Evolutionary conservation across 1,284 basidiomycete genomes (phyloP).

Genomic region (Vanrija pseudolonga): DNA sequence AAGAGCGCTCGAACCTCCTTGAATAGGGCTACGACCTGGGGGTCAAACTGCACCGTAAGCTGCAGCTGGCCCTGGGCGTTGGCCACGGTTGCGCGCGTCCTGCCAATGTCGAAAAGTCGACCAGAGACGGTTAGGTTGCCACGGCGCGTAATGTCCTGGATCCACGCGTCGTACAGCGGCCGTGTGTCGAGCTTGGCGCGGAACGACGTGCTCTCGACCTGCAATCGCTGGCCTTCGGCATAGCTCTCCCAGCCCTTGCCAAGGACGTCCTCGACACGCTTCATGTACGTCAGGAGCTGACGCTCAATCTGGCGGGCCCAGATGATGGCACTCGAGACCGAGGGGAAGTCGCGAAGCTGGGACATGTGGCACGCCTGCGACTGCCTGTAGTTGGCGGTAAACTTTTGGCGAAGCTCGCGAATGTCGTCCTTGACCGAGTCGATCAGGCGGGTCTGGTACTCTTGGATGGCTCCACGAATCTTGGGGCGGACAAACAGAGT

Average conservation of each 20-base stretch:
- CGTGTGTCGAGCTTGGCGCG: slow-evolving; percentile 91
- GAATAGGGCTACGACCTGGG: slow-evolving; percentile 95
- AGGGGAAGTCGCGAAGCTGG: slow-evolving; percentile 93
- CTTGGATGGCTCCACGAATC: slow-evolving; percentile 95
- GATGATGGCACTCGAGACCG: slow-evolving; percentile 94
- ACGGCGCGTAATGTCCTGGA: slow-evolving; percentile 87
- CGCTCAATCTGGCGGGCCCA: slow-evolving; percentile 98
- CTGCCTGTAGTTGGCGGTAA: slow-evolving; percentile 89
- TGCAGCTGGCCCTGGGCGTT: slow-evolving; percentile 69
- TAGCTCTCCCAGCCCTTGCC: slow-evolving; percentile 98
- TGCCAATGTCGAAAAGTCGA: slow-evolving; percentile 91
- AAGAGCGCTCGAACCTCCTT: slow-evolving; percentile 95
- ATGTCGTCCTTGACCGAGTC: slow-evolving; percentile 98
- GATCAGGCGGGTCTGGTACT: slow-evolving; percentile 96
- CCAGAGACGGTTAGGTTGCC: slow-evolving; percentile 78
- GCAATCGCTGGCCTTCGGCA: slow-evolving; percentile 96
- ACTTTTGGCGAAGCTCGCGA: slow-evolving; percentile 91
- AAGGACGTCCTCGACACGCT: slow-evolving; percentile 97
- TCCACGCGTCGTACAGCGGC: slow-evolving; percentile 93
- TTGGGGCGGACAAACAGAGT: slow-evolving; percentile 97
- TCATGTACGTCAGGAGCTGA: slow-evolving; percentile 95
- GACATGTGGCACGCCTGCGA: slow-evolving; percentile 98
- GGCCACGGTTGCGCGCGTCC: slow-evolving; percentile 56
- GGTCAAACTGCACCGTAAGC: slow-evolving; percentile 93
- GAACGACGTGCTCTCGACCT: slow-evolving; percentile 86